These are phyloP conservation scores for Teratosphaeria zuluensis DNA, from an alignment of 2,329 filamentous ascomycete species.

Conservation along the genomic window DNA sequence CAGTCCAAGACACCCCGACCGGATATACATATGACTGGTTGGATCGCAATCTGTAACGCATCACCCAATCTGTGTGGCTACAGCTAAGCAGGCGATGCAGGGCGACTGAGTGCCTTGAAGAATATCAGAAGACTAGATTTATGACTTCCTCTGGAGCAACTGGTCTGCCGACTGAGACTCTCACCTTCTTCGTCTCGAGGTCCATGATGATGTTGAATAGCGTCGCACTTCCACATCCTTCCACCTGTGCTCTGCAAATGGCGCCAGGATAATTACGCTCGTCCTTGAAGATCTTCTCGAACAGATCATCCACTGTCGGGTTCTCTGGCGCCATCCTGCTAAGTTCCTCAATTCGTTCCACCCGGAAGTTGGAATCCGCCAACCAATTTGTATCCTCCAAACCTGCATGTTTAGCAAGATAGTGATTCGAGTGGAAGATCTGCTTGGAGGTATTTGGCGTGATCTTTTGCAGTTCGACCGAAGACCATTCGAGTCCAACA, in stretches of 20 bases:
- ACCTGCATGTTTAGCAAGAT: conserved; percentile 29
- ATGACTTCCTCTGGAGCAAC: conserved; percentile 19
- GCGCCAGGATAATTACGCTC: conserved; percentile 30
- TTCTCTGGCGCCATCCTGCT: conserved; percentile 10
- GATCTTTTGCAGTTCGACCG: conserved; percentile 24
- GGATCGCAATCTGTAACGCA: neutral
- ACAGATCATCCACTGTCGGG: conserved; percentile 7
- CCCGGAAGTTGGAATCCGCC: conserved; percentile 30
- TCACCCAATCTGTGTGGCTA: neutral
- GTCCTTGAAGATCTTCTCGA: conserved; percentile 29
- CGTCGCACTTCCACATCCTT: conserved; percentile 17
- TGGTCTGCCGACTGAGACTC: conserved; percentile 25
- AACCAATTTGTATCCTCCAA: conserved; percentile 34
- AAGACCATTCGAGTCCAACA: conserved; percentile 42
- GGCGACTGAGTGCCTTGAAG: neutral
- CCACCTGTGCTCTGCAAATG: conserved; percentile 25
- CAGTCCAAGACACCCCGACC: too few relatives aligned
- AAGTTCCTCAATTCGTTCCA: conserved; percentile 28
- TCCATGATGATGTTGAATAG: conserved; percentile 32
- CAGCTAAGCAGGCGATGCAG: neutral
- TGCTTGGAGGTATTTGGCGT: conserved; percentile 25
- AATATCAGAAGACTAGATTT: conserved; percentile 12
- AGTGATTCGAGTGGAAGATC: conserved; percentile 37
- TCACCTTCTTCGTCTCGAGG: conserved; percentile 19
- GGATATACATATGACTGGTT: neutral